phyloP scores from a whole-genome alignment of 2,329 filamentous ascomycete genomes.

The Neofusicoccum cordaticola region DNA sequence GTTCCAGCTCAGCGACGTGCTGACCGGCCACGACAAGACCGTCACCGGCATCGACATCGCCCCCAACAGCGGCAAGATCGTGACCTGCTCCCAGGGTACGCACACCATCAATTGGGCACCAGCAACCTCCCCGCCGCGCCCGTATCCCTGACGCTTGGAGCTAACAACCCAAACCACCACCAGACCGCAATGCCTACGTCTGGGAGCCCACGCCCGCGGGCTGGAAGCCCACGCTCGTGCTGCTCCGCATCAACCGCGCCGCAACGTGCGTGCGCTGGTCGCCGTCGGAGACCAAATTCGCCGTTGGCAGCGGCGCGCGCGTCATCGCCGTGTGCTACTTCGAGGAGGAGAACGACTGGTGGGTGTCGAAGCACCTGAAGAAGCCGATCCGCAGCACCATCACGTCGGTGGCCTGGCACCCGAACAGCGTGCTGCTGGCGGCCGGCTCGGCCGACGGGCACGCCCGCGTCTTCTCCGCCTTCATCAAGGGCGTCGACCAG shows the following conservation, averaged over 20 bases:
- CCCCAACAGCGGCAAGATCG: slow-evolving; percentile 83
- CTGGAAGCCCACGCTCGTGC: slow-evolving; percentile 95
- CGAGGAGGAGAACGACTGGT: slow-evolving; percentile 99
- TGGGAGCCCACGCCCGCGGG: slow-evolving; percentile 92
- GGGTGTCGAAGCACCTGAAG: slow-evolving; percentile 99
- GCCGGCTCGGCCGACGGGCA: slow-evolving; percentile 97
- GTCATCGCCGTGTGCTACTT: slow-evolving; percentile 98
- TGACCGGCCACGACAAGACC: slow-evolving; percentile 95
- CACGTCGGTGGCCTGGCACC: slow-evolving; percentile 93
- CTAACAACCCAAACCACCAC: slow-evolving; percentile 20
- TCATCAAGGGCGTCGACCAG: slow-evolving; percentile 91
- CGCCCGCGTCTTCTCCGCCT: slow-evolving; percentile 88
- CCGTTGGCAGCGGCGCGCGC: slow-evolving; percentile 90
- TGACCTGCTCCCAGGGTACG: slow-evolving; percentile 92
- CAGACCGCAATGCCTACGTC: slow-evolving; percentile 94
- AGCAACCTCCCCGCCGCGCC: neutral
- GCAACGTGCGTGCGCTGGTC: slow-evolving; percentile 98
- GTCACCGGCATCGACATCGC: slow-evolving; percentile 97
- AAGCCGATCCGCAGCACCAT: slow-evolving; percentile 98
- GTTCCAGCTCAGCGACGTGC: slow-evolving; percentile 84
- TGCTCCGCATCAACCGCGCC: slow-evolving; percentile 93
- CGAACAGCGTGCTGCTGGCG: slow-evolving; percentile 91
- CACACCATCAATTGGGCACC: neutral
- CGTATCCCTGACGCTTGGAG: neutral
- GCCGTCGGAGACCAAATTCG: slow-evolving; percentile 94